Conservation (phyloP, 2,329 filamentous ascomycete genomes). For the Neoascochyta sp. region DNA sequence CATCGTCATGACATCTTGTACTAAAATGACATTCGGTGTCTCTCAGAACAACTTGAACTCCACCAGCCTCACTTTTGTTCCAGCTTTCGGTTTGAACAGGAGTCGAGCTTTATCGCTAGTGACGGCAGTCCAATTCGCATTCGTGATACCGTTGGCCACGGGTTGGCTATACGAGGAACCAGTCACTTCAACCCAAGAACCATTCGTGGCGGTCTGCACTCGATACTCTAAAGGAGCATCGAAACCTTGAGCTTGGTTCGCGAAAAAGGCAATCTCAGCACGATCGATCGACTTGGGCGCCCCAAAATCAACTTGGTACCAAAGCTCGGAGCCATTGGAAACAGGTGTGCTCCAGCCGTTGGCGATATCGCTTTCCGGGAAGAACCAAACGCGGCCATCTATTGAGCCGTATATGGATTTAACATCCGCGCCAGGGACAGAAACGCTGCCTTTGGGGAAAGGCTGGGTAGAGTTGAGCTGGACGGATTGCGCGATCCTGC, state of each 20-base stretch:
- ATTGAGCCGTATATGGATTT: conserved; percentile 36
- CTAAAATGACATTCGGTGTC: too few species aligned
- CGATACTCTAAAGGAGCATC: conserved; percentile 29
- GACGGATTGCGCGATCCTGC: conserved; percentile 37
- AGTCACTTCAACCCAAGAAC: conserved; percentile 29
- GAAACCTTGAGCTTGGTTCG: conserved; percentile 25
- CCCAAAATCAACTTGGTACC: conserved; percentile 41
- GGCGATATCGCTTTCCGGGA: conserved; percentile 31
- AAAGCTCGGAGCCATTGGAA: conserved; percentile 28
- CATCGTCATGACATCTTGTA: too few species aligned
- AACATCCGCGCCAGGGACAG: conserved; percentile 18
- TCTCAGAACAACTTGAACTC: conserved; percentile 38
- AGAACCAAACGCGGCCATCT: conserved; percentile 43
- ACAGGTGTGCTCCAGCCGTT: conserved; percentile 40
- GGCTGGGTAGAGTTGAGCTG: conserved; percentile 29
- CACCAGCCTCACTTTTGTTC: conserved; percentile 34
- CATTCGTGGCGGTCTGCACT: conserved; percentile 23
- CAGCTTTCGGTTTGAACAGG: conserved; percentile 31
- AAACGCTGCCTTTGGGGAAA: conserved; percentile 35
- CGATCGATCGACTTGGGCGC: conserved; percentile 20
- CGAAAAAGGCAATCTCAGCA: conserved; percentile 41
- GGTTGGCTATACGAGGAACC: conserved; percentile 16
- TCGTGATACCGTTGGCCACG: conserved; percentile 40
- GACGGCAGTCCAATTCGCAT: conserved; percentile 26
- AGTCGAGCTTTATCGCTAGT: conserved; percentile 28